These are phyloP conservation scores for Fusarium euwallaceae DNA, from an alignment of 2,329 filamentous ascomycete genomes.

Conservation along the genomic window DNA sequence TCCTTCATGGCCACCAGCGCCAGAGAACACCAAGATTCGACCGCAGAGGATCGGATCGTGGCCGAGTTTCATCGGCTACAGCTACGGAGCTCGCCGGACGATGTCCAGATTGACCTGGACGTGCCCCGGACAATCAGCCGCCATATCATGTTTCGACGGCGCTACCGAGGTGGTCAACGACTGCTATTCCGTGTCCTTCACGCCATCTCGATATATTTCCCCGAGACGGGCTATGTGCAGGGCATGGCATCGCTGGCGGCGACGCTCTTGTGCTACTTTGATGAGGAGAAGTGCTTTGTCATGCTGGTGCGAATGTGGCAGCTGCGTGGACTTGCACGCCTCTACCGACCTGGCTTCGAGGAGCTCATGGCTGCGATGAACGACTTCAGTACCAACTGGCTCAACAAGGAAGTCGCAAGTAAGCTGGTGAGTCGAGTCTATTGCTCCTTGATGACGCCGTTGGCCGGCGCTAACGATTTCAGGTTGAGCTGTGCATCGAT, in stretches of 20 bases:
- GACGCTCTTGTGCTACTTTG: slow-evolving; percentile 95
- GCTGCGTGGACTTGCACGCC: slow-evolving; percentile 83
- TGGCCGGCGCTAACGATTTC: slow-evolving; percentile 23
- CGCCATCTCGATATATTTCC: slow-evolving; percentile 90
- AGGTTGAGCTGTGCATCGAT: slow-evolving; percentile 84
- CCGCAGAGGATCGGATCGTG: slow-evolving; percentile 79
- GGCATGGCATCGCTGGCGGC: slow-evolving; percentile 96
- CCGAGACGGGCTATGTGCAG: slow-evolving; percentile 94
- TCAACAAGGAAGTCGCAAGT: slow-evolving; percentile 82
- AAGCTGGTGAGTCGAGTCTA: slow-evolving; percentile 79
- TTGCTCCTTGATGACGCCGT: neutral
- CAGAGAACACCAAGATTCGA: slow-evolving; percentile 69
- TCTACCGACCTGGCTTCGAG: slow-evolving; percentile 87
- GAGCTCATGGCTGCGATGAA: slow-evolving; percentile 88
- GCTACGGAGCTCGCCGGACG: slow-evolving; percentile 82
- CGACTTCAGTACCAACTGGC: slow-evolving; percentile 89
- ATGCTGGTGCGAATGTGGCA: slow-evolving; percentile 98
- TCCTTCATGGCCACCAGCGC: slow-evolving; percentile 88
- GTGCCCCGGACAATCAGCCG: slow-evolving; percentile 94
- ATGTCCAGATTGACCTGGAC: slow-evolving; percentile 97
- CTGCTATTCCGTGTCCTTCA: slow-evolving; percentile 94
- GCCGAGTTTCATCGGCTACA: slow-evolving; percentile 80
- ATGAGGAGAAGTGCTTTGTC: slow-evolving; percentile 93
- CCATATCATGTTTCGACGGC: slow-evolving; percentile 95
- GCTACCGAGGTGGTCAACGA: slow-evolving; percentile 93